These are phyloP conservation scores for Auriscalpium orientale DNA, from an alignment of 768 basidiomycete species.

Conservation along the genomic window DNA sequence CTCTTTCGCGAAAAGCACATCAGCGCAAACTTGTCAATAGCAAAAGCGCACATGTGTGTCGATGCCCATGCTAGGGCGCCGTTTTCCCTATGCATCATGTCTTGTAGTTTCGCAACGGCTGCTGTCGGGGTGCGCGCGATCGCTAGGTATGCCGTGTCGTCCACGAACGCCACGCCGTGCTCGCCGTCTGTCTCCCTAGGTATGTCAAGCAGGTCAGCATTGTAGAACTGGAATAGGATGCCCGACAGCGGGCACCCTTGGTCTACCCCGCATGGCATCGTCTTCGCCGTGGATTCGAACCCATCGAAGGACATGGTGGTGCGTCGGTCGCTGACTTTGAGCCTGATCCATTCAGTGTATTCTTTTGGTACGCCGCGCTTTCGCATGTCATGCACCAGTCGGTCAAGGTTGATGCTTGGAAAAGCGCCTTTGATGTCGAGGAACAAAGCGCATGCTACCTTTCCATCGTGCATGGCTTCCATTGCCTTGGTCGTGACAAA, in stretches of 20 bases:
- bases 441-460: constrained; percentile 31
- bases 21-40: neutral
- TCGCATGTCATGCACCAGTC: constrained; percentile 26
- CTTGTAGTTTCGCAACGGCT: neutral
- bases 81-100: neutral
- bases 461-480: constrained; percentile 18
- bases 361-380: constrained; percentile 21
- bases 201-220: constrained; percentile 14
- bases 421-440: constrained; percentile 39
- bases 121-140: constrained; percentile 16
- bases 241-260: constrained; percentile 19
- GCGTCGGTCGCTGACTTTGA: constrained; percentile 1
- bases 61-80: neutral
- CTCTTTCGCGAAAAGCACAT: neutral
- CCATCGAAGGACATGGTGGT: constrained; percentile 12
- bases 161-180: neutral
- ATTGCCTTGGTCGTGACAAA: constrained; percentile 1
- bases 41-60: neutral
- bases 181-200: neutral
- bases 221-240: constrained; percentile 16
- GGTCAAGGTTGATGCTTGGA: constrained; percentile 27
- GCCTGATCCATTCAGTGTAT: constrained; percentile 14
- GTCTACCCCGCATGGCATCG: constrained; percentile 6
- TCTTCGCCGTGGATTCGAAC: constrained; percentile 5
- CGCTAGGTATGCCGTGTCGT: constrained; percentile 15